These are phyloP conservation scores for Aspergillus ellipticus DNA, from an alignment of 495 filamentous ascomycete species.

Conservation along the genomic window DNA sequence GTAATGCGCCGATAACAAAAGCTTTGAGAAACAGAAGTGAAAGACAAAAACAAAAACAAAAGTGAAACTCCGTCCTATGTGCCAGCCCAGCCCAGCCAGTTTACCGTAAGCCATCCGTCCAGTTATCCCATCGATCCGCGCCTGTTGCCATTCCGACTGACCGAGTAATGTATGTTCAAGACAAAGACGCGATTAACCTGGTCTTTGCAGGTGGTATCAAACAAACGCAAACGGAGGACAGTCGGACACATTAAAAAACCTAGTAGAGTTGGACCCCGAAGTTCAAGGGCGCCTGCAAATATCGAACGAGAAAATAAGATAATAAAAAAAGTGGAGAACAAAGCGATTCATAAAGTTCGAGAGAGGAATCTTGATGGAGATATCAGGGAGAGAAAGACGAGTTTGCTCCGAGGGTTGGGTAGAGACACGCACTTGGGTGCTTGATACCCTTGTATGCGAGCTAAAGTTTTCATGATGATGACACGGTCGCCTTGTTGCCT, in stretches of 20 bases:
- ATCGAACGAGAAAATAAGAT: conserved; percentile 4
- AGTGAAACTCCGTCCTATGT: conserved; percentile 11
- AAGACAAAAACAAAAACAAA: conserved; percentile 13
- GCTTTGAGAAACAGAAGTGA: conserved; percentile 5
- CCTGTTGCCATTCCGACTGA: conserved; percentile 10
- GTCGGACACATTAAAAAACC: conserved; percentile 12
- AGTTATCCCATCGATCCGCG: conserved; percentile 1
- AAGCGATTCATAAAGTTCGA: background rate
- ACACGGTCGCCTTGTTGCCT: conserved; percentile 11
- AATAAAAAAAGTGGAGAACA: background rate
- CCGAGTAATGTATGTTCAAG: conserved; percentile 1
- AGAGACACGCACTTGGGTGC: background rate
- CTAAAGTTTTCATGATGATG: conserved; percentile 4
- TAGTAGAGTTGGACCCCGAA: background rate
- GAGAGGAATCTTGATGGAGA: conserved; percentile 4
- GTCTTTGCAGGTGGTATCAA: conserved; percentile 4
- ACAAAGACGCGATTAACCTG: background rate
- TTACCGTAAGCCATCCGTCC: conserved; percentile 5
- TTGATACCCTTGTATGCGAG: background rate
- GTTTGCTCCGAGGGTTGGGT: background rate
- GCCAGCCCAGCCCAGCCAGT: conserved; percentile 10
- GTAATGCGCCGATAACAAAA: background rate
- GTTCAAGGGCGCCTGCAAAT: conserved; percentile 1
- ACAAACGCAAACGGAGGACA: conserved; percentile 11
- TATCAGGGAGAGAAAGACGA: conserved; percentile 7